Evolutionary conservation across 768 basidiomycete genomes (phyloP).

Genomic region (Termitomyces sp.): DNA sequence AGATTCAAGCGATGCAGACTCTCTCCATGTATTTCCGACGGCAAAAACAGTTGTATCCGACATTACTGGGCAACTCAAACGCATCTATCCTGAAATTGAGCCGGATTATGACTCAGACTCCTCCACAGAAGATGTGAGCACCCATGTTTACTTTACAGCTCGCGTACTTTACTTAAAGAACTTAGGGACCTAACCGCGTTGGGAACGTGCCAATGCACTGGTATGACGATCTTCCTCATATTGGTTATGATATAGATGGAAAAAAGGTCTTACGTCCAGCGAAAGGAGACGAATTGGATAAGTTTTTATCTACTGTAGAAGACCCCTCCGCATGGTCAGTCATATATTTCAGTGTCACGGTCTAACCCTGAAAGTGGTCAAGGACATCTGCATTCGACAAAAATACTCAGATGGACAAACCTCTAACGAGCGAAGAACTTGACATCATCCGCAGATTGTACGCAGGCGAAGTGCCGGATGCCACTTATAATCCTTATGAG

Average conservation of each 20-base stretch:
- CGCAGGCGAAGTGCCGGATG: slow-evolving; percentile 87
- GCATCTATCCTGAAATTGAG: slow-evolving; percentile 83
- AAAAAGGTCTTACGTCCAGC: slow-evolving; percentile 93
- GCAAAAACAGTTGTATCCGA: slow-evolving; percentile 67
- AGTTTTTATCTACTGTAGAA: slow-evolving; percentile 90
- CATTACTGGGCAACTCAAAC: slow-evolving; percentile 82
- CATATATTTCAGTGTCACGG: neutral
- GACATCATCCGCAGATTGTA: slow-evolving; percentile 94
- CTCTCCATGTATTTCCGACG: slow-evolving; percentile 53
- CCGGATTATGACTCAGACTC: slow-evolving; percentile 90
- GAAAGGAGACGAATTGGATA: slow-evolving; percentile 94
- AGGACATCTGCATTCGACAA: slow-evolving; percentile 95
- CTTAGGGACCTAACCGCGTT: slow-evolving; percentile 87
- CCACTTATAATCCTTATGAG: slow-evolving; percentile 86
- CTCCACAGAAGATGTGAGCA: slow-evolving; percentile 83
- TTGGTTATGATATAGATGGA: slow-evolving; percentile 94
- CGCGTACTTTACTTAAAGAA: slow-evolving; percentile 12
- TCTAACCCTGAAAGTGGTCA: neutral
- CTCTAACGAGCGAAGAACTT: slow-evolving; percentile 84
- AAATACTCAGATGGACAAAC: slow-evolving; percentile 77
- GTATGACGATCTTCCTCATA: slow-evolving; percentile 99
- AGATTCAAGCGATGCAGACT: slow-evolving; percentile 37
- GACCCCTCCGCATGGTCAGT: slow-evolving; percentile 84
- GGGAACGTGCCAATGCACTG: slow-evolving; percentile 96
- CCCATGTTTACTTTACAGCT: slow-evolving; percentile 1